phyloP scores from a whole-genome alignment of 1,284 basidiomycete species.

The Heterobasidion irregulare region DNA sequence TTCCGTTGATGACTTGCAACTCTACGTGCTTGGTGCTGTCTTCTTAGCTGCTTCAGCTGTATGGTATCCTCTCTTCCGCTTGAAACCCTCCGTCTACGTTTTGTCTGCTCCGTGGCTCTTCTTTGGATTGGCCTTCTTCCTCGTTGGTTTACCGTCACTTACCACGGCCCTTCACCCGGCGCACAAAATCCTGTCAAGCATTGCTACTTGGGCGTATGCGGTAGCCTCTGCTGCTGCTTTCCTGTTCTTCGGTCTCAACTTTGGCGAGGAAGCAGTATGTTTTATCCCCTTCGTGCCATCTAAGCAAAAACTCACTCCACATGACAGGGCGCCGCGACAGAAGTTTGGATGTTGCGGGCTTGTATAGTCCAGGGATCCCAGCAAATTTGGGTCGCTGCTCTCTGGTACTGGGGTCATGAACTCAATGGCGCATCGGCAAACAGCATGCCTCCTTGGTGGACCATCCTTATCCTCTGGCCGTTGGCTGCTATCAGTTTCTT shows the following conservation, averaged over 20 bases:
- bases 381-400: slow-evolving; percentile 86
- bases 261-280: slow-evolving; percentile 87
- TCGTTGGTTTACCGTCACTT: slow-evolving; percentile 82
- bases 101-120: slow-evolving; percentile 84
- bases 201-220: slow-evolving; percentile 86
- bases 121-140: slow-evolving; percentile 82
- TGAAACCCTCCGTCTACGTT: slow-evolving; percentile 82
- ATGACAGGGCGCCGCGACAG: slow-evolving; percentile 75
- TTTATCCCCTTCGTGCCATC: slow-evolving; percentile 6
- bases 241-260: slow-evolving; percentile 90
- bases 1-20: slow-evolving; percentile 70
- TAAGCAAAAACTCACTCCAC: not conserved
- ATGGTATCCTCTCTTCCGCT: slow-evolving; percentile 88
- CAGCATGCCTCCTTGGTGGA: slow-evolving; percentile 70
- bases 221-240: slow-evolving; percentile 85
- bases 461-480: slow-evolving; percentile 79
- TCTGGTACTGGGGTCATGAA: slow-evolving; percentile 92
- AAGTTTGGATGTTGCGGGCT: slow-evolving; percentile 85
- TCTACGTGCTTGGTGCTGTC: slow-evolving; percentile 85
- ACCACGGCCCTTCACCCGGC: slow-evolving; percentile 50
- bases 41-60: slow-evolving; percentile 80
- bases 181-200: slow-evolving; percentile 61
- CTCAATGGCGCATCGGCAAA: slow-evolving; percentile 48
- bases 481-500: slow-evolving; percentile 63
- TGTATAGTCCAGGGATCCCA: slow-evolving; percentile 90